A percentile compares a stretch with the other conserved stretches of the same genome.
Evolutionary conservation across 208 protist genomes (phyloP).

Genomic region (Crithidia mellificae): DNA sequence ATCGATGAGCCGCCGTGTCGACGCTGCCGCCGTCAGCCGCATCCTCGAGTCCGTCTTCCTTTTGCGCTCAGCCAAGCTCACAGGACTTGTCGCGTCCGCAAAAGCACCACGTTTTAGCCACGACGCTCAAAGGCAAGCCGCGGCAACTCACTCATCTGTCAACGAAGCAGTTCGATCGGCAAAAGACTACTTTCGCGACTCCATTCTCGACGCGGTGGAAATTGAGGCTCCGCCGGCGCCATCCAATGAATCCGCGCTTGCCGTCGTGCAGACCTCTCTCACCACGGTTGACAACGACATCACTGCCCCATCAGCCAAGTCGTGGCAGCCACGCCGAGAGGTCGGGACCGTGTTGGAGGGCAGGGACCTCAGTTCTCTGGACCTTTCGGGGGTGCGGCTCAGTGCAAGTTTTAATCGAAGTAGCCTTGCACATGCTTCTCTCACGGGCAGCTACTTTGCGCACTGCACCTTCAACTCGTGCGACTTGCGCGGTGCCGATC

Average conservation of each 20-base stretch:
- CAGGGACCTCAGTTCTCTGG: conserved; percentile 49
- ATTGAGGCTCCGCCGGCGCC: conserved; percentile 1
- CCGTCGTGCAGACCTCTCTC: not conserved
- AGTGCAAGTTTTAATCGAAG: conserved; percentile 75
- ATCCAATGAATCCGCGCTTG: conserved; percentile 7
- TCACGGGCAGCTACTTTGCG: conserved; percentile 45
- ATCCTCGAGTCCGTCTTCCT: conserved; percentile 55
- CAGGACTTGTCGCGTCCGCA: conserved; percentile 21
- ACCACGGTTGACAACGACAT: not conserved
- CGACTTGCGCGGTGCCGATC: conserved; percentile 33
- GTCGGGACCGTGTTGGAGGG: conserved; percentile 71
- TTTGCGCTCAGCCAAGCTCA: conserved; percentile 24
- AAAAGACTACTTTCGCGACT: conserved; percentile 36
- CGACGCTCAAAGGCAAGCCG: not conserved
- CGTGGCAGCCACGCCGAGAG: conserved; percentile 33
- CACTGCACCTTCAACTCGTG: conserved; percentile 74
- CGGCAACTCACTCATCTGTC: not conserved
- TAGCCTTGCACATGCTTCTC: conserved; percentile 38
- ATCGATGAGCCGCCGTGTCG: conserved; percentile 41
- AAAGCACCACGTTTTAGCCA: not conserved
- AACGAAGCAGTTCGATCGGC: conserved; percentile 8
- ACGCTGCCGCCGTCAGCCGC: conserved; percentile 31
- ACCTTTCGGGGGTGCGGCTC: conserved; percentile 54
- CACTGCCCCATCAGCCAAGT: not conserved
- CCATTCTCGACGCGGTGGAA: conserved; percentile 45